Base-by-base conservation (phyloP, 2,329 filamentous ascomycete species). In the Talaromyces sp. region DNA sequence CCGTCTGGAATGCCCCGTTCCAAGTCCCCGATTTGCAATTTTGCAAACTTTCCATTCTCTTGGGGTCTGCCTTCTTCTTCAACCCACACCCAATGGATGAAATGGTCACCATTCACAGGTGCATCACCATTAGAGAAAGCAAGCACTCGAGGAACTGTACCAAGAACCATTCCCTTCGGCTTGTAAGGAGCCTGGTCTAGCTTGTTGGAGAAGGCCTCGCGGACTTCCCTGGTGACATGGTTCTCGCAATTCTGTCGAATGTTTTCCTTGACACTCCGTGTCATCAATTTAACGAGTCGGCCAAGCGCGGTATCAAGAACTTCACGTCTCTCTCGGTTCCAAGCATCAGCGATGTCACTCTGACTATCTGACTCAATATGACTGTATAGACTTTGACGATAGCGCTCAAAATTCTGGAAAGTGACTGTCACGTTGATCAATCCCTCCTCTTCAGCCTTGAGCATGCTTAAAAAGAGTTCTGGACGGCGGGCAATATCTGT, bases 171-270 rank as follows among this genome's bases (percentile, higher is more conserved):
- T 9, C 91, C 92, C 74, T 93, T 92, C 5, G 94, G 92, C 73
- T 97, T 96, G 76, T 92, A 96, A 0, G 94, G 94, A 8, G 94
- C 92, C 74, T 99, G 94, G 67, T 99, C 94, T 22, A 99, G 84
- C 70, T 91, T 89, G 73, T 89, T 87, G 43, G 87, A 89, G 73
- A 94, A 97, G 61, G 91, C 89, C 64, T 96, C 91, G 53, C 94
- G 88, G 67, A 92, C 96, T 56, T 86, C 83, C 67, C 88, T 89
- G n/a, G 92, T 86, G 52, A 99, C 85, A 67, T 91, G 87, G 66
- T 96, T 92, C 73, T 99, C 93, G 69, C 94, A 99, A 65, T 93
- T 91, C 8, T 91, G 93, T 65, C 91, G 89, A 63, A 99, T 83
- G 48, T 90, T 91, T 70, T 99, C 94, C 35, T 97, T 97, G 62